Base-by-base conservation (phyloP, 2,329 filamentous ascomycete genomes). In the Thelonectria discophora region DNA sequence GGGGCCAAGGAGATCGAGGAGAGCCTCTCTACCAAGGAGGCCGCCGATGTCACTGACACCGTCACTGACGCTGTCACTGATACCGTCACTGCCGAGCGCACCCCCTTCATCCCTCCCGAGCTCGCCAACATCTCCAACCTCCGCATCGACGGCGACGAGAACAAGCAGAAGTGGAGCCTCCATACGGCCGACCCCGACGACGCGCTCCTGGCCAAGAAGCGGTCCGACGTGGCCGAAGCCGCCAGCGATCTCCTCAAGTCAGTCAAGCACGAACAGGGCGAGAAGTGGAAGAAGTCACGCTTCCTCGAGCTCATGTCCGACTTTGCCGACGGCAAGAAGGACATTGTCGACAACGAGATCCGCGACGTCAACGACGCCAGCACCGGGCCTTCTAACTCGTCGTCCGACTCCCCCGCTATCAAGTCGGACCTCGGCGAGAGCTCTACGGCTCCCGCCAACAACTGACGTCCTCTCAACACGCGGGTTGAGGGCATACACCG, bases 271-370 rank as follows among this genome's bases (percentile, higher is more conserved):
- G 79, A 81, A 62, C 71, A 74, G 46, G 78, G 79, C 43, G 79
- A 81, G 9, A 81, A 81, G 64, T 81, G 79, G 79, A 79, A 80
- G 64, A 80, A 81, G 46, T 81, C 79, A 0, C 71, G 75, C n/a
- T 81, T 81, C 43, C 69, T 81, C 8, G 76, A 76, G 0, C 72
- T 81, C 4, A 81, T 81, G 79, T 76, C 78, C 17, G 79, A 81
- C 56, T 81, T 81, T 47, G 73, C 78, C 9, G 79, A 81, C 49
- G 79, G 80, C 1, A 75, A 70, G 20, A 81, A 81, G 64, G 79
- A 80, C 18, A 80, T 81, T 49, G 67, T 80, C 12, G 75, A 79
- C 45, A 76, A 81, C 32, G 73, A 80, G 67, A 78, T 81, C 24
- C 72, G 73, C 6, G 74, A 75, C 43, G 77, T 70, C 1, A 64